These are phyloP conservation scores for Pseudozyma hubeiensis DNA, from an alignment of 1,284 basidiomycete genomes.

Conservation along the genomic window DNA sequence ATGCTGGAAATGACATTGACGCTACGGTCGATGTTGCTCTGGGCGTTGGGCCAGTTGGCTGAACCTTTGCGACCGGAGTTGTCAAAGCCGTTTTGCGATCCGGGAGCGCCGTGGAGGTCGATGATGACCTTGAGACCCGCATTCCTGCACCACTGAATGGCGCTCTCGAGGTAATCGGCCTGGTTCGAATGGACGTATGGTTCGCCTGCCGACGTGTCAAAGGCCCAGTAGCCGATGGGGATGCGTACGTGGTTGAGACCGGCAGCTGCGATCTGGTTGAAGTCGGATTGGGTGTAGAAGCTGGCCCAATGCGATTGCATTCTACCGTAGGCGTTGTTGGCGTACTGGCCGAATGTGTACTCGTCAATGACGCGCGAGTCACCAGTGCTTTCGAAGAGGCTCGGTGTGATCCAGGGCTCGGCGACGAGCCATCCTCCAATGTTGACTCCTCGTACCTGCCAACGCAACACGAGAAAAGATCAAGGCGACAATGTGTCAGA, in stretches of 20 bases:
- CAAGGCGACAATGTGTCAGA: background rate
- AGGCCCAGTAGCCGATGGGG: slow-evolving; percentile 93
- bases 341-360: slow-evolving; percentile 81
- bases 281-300: slow-evolving; percentile 83
- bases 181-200: slow-evolving; percentile 87
- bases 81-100: slow-evolving; percentile 69
- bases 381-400: slow-evolving; percentile 71
- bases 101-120: slow-evolving; percentile 75
- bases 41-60: slow-evolving; percentile 79
- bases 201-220: slow-evolving; percentile 81
- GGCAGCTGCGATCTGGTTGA: slow-evolving; percentile 73
- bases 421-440: slow-evolving; percentile 67
- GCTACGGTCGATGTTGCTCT: slow-evolving; percentile 78
- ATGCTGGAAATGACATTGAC: slow-evolving; percentile 76
- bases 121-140: slow-evolving; percentile 84
- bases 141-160: slow-evolving; percentile 82
- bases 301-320: slow-evolving; percentile 78
- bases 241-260: slow-evolving; percentile 79
- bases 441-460: slow-evolving; percentile 64
- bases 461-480: background rate
- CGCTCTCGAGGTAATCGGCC: slow-evolving; percentile 72
- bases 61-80: slow-evolving; percentile 77
- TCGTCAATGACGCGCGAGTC: slow-evolving; percentile 76
- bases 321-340: slow-evolving; percentile 58
- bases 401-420: slow-evolving; percentile 66